Base-by-base conservation (phyloP, 2,329 filamentous ascomycete genomes). In the Aspergillus ustus region DNA sequence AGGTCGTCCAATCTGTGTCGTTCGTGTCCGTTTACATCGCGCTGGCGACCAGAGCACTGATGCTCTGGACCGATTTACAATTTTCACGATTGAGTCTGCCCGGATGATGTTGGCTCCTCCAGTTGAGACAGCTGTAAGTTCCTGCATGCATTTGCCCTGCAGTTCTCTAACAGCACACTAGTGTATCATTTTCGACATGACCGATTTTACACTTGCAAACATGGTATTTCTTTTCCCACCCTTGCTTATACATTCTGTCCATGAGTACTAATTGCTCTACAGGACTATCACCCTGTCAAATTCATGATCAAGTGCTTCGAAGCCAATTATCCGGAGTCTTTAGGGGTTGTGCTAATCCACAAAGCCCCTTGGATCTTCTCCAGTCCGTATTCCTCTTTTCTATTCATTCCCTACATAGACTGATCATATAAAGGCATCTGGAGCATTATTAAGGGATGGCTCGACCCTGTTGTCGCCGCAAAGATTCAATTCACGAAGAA, bases 231-330 rank as follows among this genome's bases (percentile, higher is more conserved):
- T 25, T 25, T 25, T 25, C 25, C 25, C 25, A 28, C 13, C 31
- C 17, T 9, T 17, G 17, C 19, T 15, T n/a, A 13, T 22, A 28
- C 40, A 50, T 17, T 29, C 15, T 19, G 8, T 25, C 29, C 8
- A 44, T 31, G 28, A 13, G 11, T 40, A 15, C 43, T 64, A 59
- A 65, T 7, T 4, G 55, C 49, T 20, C 22, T 13, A 13, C 60
- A 90, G 88, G 95, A 99, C 77, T 98, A 98, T 76, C 87, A 91
- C 0, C 94, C 95, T 1, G 92, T 99, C 60, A 99, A 97, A 73
- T 99, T 98, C 80, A 97, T 99, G 90, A 97, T 99, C 78, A 96
- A 97, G 78, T 97, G 93, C 77, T 99, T 99, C 73, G 95, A 99
- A 80, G 95, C 95, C 63, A 98, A 99, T 76, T 99, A 98, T 70